These are phyloP conservation scores for Collariella sp. DNA, from an alignment of 495 filamentous ascomycete species.

Conservation along the genomic window DNA sequence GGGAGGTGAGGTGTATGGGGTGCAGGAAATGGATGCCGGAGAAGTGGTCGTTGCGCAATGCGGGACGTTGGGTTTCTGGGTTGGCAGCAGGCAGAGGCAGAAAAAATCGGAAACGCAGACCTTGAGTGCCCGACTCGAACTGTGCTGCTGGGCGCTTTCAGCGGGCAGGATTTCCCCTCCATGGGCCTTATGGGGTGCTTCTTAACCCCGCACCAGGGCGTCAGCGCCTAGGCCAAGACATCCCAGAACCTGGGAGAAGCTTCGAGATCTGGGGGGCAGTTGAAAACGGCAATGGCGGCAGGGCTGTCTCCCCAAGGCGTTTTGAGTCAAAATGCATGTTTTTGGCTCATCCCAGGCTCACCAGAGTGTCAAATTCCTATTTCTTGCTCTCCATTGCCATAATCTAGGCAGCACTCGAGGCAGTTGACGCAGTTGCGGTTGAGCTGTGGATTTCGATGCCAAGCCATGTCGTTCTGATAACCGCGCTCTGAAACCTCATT, in stretches of 20 bases:
- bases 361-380: neutral
- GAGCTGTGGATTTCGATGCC: neutral
- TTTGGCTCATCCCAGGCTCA: neutral
- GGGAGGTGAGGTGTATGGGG: neutral
- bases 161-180: constrained; percentile 7
- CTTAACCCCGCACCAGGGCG: constrained; percentile 24
- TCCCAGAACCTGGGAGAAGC: constrained; percentile 24
- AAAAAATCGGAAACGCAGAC: constrained; percentile 14
- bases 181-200: constrained; percentile 11
- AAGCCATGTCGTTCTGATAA: constrained; percentile 7
- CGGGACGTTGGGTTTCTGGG: constrained; percentile 1
- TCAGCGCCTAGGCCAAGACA: constrained; percentile 16
- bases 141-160: neutral
- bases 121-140: constrained; percentile 12
- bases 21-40: constrained; percentile 5
- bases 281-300: neutral
- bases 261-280: constrained; percentile 17
- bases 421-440: too few relatives aligned
- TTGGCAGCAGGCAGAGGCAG: constrained; percentile 3
- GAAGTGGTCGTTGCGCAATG: neutral
- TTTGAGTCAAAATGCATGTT: neutral
- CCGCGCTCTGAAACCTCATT: neutral
- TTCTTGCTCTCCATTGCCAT: neutral
- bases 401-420: neutral
- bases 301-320: neutral